These are phyloP conservation scores for Pterocarpus macrocarpus DNA, from an alignment of 306 rosid genomes.

Conservation along the genomic window DNA sequence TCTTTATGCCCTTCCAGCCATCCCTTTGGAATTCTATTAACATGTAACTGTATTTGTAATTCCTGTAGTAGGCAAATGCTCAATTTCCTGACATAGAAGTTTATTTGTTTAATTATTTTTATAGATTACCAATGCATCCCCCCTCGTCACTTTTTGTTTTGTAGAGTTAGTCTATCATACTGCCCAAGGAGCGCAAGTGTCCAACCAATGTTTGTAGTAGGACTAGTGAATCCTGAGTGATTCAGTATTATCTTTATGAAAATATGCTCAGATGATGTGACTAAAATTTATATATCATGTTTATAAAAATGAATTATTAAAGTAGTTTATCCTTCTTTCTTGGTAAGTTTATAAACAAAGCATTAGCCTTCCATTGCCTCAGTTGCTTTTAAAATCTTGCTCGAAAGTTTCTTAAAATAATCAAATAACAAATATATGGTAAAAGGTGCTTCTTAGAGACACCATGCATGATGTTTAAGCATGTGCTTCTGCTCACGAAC, in stretches of 20 bases:
- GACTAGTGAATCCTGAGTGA: constrained; percentile 10
- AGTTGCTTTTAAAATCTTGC: constrained; percentile 20
- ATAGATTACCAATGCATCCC: constrained; percentile 11
- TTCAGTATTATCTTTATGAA: constrained; percentile 25
- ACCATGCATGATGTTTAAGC: constrained; percentile 7
- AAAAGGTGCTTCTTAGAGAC: neutral
- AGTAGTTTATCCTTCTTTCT: neutral
- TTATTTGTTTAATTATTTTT: neutral
- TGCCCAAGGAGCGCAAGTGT: constrained; percentile 19
- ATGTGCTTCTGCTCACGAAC: constrained; percentile 22
- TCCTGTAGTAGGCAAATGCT: constrained; percentile 28
- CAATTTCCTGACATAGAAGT: constrained; percentile 1
- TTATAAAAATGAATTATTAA: constrained; percentile 11
- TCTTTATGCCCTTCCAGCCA: neutral
- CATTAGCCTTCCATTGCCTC: neutral
- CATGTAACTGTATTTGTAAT: neutral
- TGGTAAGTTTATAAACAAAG: constrained; percentile 12
- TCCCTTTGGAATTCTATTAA: constrained; percentile 18
- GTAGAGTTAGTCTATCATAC: constrained; percentile 1
- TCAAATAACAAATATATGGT: neutral
- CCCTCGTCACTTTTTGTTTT: neutral
- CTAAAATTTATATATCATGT: constrained; percentile 9
- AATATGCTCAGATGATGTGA: constrained; percentile 15
- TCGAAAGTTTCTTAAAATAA: neutral
- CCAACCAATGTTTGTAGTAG: constrained; percentile 22